phyloP scores from a whole-genome alignment of 345 rosid genomes.

The Eucalyptus curtisii region DNA sequence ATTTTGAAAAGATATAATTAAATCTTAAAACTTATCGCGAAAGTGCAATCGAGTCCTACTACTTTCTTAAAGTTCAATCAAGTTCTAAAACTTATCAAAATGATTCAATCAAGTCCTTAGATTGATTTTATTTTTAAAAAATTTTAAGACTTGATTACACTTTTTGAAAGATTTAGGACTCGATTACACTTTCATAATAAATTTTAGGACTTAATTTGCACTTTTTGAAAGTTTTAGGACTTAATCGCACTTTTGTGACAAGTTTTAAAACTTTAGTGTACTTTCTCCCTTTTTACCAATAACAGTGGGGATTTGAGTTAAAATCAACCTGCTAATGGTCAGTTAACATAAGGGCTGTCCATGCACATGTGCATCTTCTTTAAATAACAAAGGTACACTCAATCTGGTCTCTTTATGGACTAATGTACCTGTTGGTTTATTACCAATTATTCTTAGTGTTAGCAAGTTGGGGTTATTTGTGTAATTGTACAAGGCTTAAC shows the following conservation, averaged over 20 bases:
- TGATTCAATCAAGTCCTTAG: rapidly evolving
- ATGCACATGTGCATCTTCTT: not conserved
- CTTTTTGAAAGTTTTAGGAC: rapidly evolving
- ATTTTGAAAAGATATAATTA: too few species aligned
- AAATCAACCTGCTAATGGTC: not conserved
- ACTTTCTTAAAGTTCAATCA: rapidly evolving
- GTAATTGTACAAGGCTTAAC: too few species aligned
- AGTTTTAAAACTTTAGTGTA: rapidly evolving
- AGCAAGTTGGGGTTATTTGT: too few species aligned
- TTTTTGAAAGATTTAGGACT: rapidly evolving
- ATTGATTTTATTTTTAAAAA: too few species aligned
- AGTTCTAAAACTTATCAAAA: rapidly evolving
- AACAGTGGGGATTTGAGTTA: not conserved
- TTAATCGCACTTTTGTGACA: rapidly evolving
- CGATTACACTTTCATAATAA: rapidly evolving
- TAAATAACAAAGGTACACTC: not conserved
- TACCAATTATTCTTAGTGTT: too few species aligned
- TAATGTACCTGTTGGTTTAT: rapidly evolving
- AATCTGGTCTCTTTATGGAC: not conserved
- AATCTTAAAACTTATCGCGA: too few species aligned
- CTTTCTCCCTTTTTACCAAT: not conserved
- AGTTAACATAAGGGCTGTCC: not conserved
- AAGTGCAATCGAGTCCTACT: too few species aligned
- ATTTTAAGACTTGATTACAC: rapidly evolving
- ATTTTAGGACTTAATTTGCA: rapidly evolving